Percentiles rank a stretch among this genome's conserved stretches.
These are phyloP conservation scores for Eucalyptus curtisii DNA, from an alignment of 345 rosid species.

Conservation along the genomic window DNA sequence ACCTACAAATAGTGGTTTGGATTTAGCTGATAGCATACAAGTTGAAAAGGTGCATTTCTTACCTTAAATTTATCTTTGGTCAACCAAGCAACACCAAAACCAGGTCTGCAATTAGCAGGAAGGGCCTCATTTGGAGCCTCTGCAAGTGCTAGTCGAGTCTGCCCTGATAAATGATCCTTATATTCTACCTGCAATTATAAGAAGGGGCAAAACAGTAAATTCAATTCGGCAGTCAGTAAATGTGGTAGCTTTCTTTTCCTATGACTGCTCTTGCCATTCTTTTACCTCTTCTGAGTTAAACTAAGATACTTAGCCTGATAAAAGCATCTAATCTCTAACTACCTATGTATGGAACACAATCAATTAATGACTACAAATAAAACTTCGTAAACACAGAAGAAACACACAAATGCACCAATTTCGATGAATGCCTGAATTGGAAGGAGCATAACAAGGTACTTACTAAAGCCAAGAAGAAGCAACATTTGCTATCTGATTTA, in stretches of 20 bases:
- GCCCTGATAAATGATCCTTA: slow-evolving; percentile 54
- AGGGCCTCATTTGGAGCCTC: slow-evolving; percentile 94
- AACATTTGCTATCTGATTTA: neutral
- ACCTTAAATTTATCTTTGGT: slow-evolving; percentile 83
- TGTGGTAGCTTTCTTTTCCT: neutral
- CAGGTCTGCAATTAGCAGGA: slow-evolving; percentile 78
- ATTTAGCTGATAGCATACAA: neutral
- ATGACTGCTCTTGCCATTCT: neutral
- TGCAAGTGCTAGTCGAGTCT: slow-evolving; percentile 43
- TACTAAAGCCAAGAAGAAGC: neutral
- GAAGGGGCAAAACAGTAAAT: neutral
- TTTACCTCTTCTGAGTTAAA: neutral
- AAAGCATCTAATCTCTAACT: neutral
- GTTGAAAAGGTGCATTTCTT: neutral
- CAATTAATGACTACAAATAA: neutral
- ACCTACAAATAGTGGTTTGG: neutral
- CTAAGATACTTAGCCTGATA: neutral
- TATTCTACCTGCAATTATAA: slow-evolving; percentile 55
- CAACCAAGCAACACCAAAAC: slow-evolving; percentile 63
- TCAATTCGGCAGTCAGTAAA: neutral
- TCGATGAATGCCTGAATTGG: neutral
- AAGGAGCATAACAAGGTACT: neutral
- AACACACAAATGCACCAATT: neutral
- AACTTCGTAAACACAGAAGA: neutral
- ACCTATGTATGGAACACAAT: neutral